phyloP scores from a whole-genome alignment of 768 basidiomycete species.

The Astraeus odoratus region DNA sequence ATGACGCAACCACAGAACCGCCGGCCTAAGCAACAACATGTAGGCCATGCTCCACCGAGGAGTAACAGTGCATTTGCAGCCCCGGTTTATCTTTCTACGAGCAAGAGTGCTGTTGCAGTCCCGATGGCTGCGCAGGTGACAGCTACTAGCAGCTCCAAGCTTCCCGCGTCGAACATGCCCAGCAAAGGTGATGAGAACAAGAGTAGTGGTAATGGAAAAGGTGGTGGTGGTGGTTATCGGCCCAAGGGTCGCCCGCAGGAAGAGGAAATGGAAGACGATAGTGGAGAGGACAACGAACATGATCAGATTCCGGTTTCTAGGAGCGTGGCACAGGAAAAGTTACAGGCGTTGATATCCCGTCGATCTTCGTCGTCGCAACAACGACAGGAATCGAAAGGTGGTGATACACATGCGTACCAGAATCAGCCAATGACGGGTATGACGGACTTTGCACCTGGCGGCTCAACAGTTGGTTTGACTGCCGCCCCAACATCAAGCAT shows the following conservation, averaged over 20 bases:
- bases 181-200: neutral
- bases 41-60: constrained; percentile 18
- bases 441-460: neutral
- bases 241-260: constrained; percentile 61
- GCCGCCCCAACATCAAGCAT: constrained; percentile 13
- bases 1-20: neutral
- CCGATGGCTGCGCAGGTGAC: constrained; percentile 50
- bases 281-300: constrained; percentile 41
- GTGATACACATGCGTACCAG: neutral
- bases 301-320: constrained; percentile 51
- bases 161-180: constrained; percentile 9
- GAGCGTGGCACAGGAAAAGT: constrained; percentile 63
- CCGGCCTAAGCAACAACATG: constrained; percentile 13
- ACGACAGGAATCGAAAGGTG: constrained; percentile 7
- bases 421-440: neutral
- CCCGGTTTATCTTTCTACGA: constrained; percentile 34
- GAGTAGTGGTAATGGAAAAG: constrained; percentile 20
- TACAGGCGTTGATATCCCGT: constrained; percentile 50
- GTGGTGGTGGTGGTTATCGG: constrained; percentile 42
- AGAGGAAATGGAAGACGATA: constrained; percentile 62
- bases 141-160: constrained; percentile 27
- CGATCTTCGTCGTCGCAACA: constrained; percentile 26
- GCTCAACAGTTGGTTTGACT: constrained; percentile 12
- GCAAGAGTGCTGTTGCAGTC: constrained; percentile 52
- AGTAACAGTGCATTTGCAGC: constrained; percentile 23